Evolutionary conservation across 2,329 filamentous ascomycete species (phyloP).

Genomic region (Penicillium sp.): DNA sequence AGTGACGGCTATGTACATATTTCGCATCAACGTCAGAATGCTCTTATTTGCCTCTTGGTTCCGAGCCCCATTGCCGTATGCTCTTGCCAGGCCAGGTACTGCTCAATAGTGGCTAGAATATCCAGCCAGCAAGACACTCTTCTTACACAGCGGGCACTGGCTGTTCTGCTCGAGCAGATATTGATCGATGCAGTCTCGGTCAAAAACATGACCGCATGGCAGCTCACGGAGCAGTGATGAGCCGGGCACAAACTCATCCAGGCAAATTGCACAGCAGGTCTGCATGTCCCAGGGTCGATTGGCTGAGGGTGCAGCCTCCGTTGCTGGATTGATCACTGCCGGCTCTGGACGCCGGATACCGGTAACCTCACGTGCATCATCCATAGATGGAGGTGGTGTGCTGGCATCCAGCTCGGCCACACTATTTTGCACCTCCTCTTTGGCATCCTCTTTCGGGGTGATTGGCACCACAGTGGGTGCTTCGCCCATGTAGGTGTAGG

Average conservation of each 20-base stretch:
- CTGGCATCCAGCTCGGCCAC: constrained; percentile 3
- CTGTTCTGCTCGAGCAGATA: constrained; percentile 75
- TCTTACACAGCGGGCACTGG: constrained; percentile 86
- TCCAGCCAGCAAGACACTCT: constrained; percentile 67
- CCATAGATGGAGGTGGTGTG: background rate
- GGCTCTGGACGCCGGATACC: constrained; percentile 11
- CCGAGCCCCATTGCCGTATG: constrained; percentile 53
- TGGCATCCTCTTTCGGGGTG: background rate
- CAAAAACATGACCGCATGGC: constrained; percentile 87
- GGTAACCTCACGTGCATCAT: background rate
- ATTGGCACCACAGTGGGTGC: constrained; percentile 4
- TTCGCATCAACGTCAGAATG: background rate
- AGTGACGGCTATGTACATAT: background rate
- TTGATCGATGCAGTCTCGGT: constrained; percentile 83
- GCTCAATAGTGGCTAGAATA: constrained; percentile 63
- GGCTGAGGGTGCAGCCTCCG: background rate
- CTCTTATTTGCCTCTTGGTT: background rate
- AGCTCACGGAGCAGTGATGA: constrained; percentile 74
- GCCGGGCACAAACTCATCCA: constrained; percentile 69
- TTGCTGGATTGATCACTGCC: constrained; percentile 10
- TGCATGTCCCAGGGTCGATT: constrained; percentile 56
- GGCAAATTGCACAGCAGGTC: constrained; percentile 81
- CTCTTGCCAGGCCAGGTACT: constrained; percentile 82
- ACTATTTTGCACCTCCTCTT: background rate
- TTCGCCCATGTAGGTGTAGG: constrained; percentile 64